Base-by-base conservation (phyloP, 1,139 yeast genomes). In the Martiniozyma asiatica region DNA sequence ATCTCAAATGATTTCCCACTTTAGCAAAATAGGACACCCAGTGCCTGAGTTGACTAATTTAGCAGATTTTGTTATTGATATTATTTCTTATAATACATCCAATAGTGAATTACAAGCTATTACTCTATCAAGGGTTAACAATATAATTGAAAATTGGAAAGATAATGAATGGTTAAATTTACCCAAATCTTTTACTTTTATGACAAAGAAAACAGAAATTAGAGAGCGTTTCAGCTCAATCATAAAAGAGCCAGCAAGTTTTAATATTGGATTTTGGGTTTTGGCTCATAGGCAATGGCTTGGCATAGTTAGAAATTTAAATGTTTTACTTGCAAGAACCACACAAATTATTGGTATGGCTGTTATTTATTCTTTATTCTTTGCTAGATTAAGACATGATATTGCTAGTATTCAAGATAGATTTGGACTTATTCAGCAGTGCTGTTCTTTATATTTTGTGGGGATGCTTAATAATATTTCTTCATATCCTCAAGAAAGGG, bases 391-490 rank as follows among this genome's bases (percentile, higher is more conserved):
- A 33, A 67, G 62, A 35, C 59, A 73, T 38, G 59, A 63, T 26
- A 67, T 65, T 35, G 63, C 68, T 9, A 80, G 92, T 20, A 63
- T 80, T 18, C 59, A 58, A 24, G 72, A 81, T 49, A 59, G 93
- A 39, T 56, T 84, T 13, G 94, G 94, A 4, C 56, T 81, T 30
- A 65, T 77, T 6, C 94, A 82, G 51, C 84, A 80, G 47, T 66
- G 76, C 4, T 61, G 78, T 14, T 73, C 84, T 17, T 52, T 82
- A 30, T 82, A 78, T 46, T 84, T 74, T 50, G 74, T 76, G 30
- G 94, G 95, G 1, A 72, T 82, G 63, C 61, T 82, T 29, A 79
- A 78, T 44, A 82, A 81, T 45, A 58, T 81, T 45, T 68, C 89
- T 2, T 63, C 78, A 8, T 84, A 76, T 48, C 93, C 94, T 3